Evolutionary conservation across 2,329 filamentous ascomycete genomes (phyloP), one percentile per base, ranked within the genome.

Genomic region (Fusarium sp.): DNA sequence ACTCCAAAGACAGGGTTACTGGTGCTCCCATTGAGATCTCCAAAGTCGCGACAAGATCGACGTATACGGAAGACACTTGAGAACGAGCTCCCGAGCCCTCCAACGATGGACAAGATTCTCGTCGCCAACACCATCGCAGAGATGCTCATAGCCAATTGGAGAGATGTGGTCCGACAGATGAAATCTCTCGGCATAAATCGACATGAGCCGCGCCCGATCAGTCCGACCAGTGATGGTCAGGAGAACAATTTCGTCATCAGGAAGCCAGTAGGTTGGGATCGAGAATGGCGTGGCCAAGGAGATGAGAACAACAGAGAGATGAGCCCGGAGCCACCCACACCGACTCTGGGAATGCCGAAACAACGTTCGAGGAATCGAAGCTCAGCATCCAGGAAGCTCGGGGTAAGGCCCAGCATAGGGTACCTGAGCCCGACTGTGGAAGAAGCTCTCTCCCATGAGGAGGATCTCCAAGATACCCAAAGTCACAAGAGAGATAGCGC

Each of bases 71-170:
- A 68, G 23, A 25, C 64, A 4, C 25, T 48, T 8, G 63, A 63
- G n/a, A 44, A 52, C 5, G 50, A 71, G 6, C 46, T 46, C 11
- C 16, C 60, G 3, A 67, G 74, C 0, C 62, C 77, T 4, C 74
- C 80, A 7, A 75, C 78, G 1, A 77, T 90, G 19, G 84, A 89
- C 78, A 90, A 88, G 69, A 81, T 89, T 23, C 81, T 84, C 45
- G 78, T 89, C 56, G 88, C 88, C 13, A 90, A 88, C 62, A 79
- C 80, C 31, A 85, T 91, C 30, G 81, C 88, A 0, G 88, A 90
- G 75, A 91, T 91, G 88, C 79, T 92, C 7, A 87, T 91, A 50
- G 80, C 84, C 2, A 84, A 90, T 66, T 92, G 90, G 90, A 81
- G 86, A 61, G 88, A 90, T 49, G 82, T 91, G 13, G 86, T 90